A percentile compares a stretch with the other conserved stretches of the same genome.
Evolutionary conservation across 2,329 filamentous ascomycete species (phyloP).

Genomic region (Zarea fungicola): DNA sequence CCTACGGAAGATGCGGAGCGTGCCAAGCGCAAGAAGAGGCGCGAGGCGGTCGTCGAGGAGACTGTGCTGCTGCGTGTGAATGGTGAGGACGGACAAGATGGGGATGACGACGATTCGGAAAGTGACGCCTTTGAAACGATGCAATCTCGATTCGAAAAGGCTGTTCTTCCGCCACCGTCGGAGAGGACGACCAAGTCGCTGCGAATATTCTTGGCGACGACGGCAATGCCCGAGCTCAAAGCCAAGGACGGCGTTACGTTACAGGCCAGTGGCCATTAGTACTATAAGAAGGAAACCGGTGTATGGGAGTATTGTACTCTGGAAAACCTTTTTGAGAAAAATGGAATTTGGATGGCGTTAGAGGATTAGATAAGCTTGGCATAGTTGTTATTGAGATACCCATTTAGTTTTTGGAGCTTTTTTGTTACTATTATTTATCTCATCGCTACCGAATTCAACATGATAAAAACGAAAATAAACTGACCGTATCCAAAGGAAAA

Average conservation of each 20-base stretch:
- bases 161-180: slow-evolving; percentile 41
- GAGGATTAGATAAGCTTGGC: neutral
- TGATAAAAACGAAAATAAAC: no score
- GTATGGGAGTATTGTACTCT: no score
- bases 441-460: neutral
- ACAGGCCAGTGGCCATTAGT: slow-evolving; percentile 37
- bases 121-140: slow-evolving; percentile 52
- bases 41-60: slow-evolving; percentile 35
- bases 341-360: no score
- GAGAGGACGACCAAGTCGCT: slow-evolving; percentile 47
- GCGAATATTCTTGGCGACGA: slow-evolving; percentile 54
- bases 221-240: slow-evolving; percentile 51
- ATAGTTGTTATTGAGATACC: slow-evolving; percentile 9
- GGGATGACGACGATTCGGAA: slow-evolving; percentile 22
- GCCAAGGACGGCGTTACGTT: slow-evolving; percentile 40
- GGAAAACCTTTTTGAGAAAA: no score
- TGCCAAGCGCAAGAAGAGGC: slow-evolving; percentile 26
- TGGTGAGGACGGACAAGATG: slow-evolving; percentile 17
- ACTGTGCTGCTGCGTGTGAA: slow-evolving; percentile 34
- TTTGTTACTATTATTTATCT: neutral
- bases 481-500: no score
- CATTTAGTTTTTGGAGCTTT: neutral
- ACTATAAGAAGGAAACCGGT: neutral
- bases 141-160: slow-evolving; percentile 51
- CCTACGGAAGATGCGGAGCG: slow-evolving; percentile 25